A percentile compares a stretch with the other conserved stretches of the same genome.
Evolutionary conservation across 305 asterid genomes (phyloP).

Genomic region (Andrographis paniculata): DNA sequence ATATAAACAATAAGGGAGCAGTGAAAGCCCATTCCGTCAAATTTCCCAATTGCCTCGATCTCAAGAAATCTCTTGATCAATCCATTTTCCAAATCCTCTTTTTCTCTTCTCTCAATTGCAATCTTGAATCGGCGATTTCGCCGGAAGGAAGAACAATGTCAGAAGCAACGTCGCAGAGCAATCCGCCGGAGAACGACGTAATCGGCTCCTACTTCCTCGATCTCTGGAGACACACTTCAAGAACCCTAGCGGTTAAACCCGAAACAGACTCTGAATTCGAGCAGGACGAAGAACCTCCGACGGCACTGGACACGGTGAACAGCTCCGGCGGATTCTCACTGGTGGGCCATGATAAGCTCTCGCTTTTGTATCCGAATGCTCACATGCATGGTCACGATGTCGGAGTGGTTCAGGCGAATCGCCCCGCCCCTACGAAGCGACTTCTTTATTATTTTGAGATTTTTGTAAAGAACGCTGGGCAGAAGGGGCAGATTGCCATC

Average conservation of each 20-base stretch:
- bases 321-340: conserved; percentile 77
- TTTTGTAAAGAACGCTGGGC: conserved; percentile 66
- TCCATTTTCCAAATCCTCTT: not conserved
- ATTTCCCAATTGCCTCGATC: conserved; percentile 11
- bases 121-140: conserved; percentile 19
- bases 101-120: conserved; percentile 18
- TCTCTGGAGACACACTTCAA: conserved; percentile 35
- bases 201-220: conserved; percentile 42
- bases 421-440: conserved; percentile 66
- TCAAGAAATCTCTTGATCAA: conserved; percentile 12
- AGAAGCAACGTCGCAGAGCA: conserved; percentile 34
- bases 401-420: conserved; percentile 90
- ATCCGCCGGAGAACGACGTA: conserved; percentile 28
- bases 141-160: conserved; percentile 20
- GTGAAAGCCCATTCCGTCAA: conserved; percentile 5
- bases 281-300: conserved; percentile 54
- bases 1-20: not conserved
- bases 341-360: conserved; percentile 79
- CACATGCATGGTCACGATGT: conserved; percentile 80
- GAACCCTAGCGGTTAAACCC: conserved; percentile 33
- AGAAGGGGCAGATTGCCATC: conserved; percentile 74
- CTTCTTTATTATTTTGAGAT: conserved; percentile 88
- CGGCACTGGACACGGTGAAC: conserved; percentile 63
- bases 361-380: conserved; percentile 52
- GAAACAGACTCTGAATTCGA: conserved; percentile 30